Evolutionary conservation across 257 asterid species (phyloP), one percentile per base, ranked within the genome.

Genomic region (Nicotiana undulata): DNA sequence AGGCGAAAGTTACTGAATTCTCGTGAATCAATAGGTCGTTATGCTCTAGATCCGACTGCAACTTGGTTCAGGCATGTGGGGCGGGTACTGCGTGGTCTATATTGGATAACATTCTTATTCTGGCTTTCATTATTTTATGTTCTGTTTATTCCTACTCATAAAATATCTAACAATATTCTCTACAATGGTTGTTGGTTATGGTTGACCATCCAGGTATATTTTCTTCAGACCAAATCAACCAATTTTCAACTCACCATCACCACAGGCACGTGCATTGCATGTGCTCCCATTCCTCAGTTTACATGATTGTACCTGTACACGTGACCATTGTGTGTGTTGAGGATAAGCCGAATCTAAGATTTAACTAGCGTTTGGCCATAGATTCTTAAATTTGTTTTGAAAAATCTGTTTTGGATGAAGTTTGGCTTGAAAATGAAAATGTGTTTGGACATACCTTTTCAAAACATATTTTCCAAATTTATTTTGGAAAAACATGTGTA

Each of bases 211-310:
- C 60, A 46, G 22, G 22, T 46, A 24, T 72, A 72, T 46, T 46
- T 46, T 72, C 70, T 81, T 79, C 75, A 61, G 75, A 26, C 49
- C 29, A 77, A 79, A 75, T 81, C 66, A 52, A 80, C 75, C 80
- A 55, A 77, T 20, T 31, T 68, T 75, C 80, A 67, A 18, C 63
- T 75, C 82, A 37, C 75, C 68, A 16, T 79, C 77, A 72, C 37
- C 52, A 18, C 22, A 34, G 70, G 81, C 86, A 86, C 81, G 82
- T 84, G 86, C 40, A 60, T 52, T 52, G 64, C 91, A 87, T 81
- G 89, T 88, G 91, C 22, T 64, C 56, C 56, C 49, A 68, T 79
- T 75, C 79, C 65, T 81, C 81, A 26, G 55, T 67, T 51, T 12
- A 20, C 32, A 46, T 83, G 24, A 61, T 56, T 49, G 65, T 51